These are phyloP conservation scores for Misopates orontium DNA, from an alignment of 257 asterid genomes.

Conservation along the genomic window DNA sequence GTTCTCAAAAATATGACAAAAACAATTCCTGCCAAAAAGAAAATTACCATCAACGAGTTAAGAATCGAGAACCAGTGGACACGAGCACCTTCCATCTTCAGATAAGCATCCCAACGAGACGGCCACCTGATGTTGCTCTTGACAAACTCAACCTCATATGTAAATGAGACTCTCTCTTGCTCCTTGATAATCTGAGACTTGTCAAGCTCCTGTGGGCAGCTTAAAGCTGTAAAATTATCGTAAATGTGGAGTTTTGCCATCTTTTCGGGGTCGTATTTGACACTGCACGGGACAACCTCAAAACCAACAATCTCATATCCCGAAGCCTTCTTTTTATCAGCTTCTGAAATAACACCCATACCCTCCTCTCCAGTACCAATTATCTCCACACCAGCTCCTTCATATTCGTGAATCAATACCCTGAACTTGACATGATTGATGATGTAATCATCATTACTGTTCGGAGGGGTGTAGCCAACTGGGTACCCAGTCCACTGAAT, in stretches of 20 bases:
- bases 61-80: constrained; percentile 90
- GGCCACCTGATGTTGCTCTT: constrained; percentile 79
- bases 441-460: constrained; percentile 66
- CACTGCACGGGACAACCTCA: constrained; percentile 77
- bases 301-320: constrained; percentile 83
- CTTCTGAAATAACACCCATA: constrained; percentile 63
- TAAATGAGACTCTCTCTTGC: constrained; percentile 68
- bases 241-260: constrained; percentile 62
- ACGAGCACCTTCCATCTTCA: constrained; percentile 83
- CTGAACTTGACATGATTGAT: constrained; percentile 73
- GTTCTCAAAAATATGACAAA: constrained; percentile 81
- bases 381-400: constrained; percentile 72
- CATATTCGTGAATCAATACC: constrained; percentile 76
- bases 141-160: constrained; percentile 78
- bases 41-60: constrained; percentile 79
- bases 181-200: constrained; percentile 70
- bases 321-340: constrained; percentile 67
- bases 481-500: constrained; percentile 86
- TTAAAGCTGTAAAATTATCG: constrained; percentile 45
- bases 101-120: constrained; percentile 89
- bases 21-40: constrained; percentile 85
- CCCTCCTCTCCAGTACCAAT: constrained; percentile 81
- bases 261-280: constrained; percentile 67
- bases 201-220: constrained; percentile 62
- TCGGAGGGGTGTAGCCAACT: constrained; percentile 66